phyloP scores from a whole-genome alignment of 139 green algal species.

The Nannochloris sp. region DNA sequence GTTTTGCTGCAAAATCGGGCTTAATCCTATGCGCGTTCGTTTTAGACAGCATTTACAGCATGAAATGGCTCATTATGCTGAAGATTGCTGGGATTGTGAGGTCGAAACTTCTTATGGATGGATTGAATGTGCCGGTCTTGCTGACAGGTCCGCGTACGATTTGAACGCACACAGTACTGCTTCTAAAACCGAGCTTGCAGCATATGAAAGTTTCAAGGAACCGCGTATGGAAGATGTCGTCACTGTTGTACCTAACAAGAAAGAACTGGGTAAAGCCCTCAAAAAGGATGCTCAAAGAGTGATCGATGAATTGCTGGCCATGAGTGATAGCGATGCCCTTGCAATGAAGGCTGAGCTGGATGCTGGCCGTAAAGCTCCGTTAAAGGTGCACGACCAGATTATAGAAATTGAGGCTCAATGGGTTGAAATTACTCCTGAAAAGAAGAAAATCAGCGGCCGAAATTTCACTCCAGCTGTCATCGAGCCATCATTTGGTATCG shows the following conservation, averaged over 20 bases:
- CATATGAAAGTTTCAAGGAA: slow-evolving; percentile 80
- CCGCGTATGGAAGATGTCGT: slow-evolving; percentile 66
- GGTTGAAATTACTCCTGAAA: slow-evolving; percentile 66
- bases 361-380: slow-evolving; percentile 15
- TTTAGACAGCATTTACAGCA: slow-evolving; percentile 97
- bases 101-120: slow-evolving; percentile 95
- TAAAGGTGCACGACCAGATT: slow-evolving; percentile 15
- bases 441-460: slow-evolving; percentile 58
- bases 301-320: slow-evolving; percentile 53
- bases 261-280: slow-evolving; percentile 79
- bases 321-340: slow-evolving; percentile 20
- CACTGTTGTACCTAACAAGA: slow-evolving; percentile 71
- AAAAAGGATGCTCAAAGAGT: slow-evolving; percentile 80
- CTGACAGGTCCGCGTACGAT: slow-evolving; percentile 92
- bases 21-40: slow-evolving; percentile 74
- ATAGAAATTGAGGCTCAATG: slow-evolving; percentile 43
- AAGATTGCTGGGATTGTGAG: slow-evolving; percentile 98
- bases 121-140: slow-evolving; percentile 96
- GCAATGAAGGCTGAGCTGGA: slow-evolving; percentile 47
- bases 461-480: slow-evolving; percentile 91
- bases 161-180: slow-evolving; percentile 67
- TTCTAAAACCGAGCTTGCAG: slow-evolving; percentile 74
- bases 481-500: slow-evolving; percentile 98
- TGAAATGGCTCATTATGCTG: slow-evolving; percentile 88
- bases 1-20: slow-evolving; percentile 79